Conservation (phyloP, 2,329 filamentous ascomycete species). For the Ophiostoma montium region DNA sequence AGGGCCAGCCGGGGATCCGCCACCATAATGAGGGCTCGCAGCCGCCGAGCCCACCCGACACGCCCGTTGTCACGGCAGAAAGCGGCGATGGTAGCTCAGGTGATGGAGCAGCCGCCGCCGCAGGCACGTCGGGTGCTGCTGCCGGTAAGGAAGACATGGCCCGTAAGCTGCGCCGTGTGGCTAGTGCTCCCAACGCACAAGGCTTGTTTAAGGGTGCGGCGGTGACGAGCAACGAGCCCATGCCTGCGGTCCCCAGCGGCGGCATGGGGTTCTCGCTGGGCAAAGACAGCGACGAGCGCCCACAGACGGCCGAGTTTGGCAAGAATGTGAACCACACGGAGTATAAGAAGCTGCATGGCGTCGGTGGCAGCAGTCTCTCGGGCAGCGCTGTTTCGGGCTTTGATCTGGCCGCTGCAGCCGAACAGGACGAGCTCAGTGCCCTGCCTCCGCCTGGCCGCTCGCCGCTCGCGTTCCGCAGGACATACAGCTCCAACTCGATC, state of each 20-base stretch:
- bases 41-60: conserved; percentile 83
- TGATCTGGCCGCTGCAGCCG: conserved; percentile 19
- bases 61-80: conserved; percentile 61
- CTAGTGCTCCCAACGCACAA: conserved; percentile 93
- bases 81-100: conserved; percentile 40
- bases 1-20: conserved; percentile 81
- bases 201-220: conserved; percentile 61
- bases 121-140: not conserved
- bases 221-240: not conserved
- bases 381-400: conserved; percentile 14
- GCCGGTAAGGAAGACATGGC: conserved; percentile 78
- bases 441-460: conserved; percentile 55
- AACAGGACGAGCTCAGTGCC: conserved; percentile 40
- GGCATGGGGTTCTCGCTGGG: not conserved
- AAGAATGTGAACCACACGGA: conserved; percentile 33
- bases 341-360: conserved; percentile 25
- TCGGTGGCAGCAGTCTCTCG: conserved; percentile 5
- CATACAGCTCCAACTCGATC: conserved; percentile 98
- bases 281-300: conserved; percentile 43
- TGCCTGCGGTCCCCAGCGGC: not conserved
- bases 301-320: conserved; percentile 65
- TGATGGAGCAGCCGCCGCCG: conserved; percentile 4
- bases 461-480: conserved; percentile 70
- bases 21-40: conserved; percentile 93
- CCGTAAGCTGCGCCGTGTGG: conserved; percentile 80